phyloP scores from a whole-genome alignment of 1,284 basidiomycete genomes.

The Sanghuangporus sanghuang region DNA sequence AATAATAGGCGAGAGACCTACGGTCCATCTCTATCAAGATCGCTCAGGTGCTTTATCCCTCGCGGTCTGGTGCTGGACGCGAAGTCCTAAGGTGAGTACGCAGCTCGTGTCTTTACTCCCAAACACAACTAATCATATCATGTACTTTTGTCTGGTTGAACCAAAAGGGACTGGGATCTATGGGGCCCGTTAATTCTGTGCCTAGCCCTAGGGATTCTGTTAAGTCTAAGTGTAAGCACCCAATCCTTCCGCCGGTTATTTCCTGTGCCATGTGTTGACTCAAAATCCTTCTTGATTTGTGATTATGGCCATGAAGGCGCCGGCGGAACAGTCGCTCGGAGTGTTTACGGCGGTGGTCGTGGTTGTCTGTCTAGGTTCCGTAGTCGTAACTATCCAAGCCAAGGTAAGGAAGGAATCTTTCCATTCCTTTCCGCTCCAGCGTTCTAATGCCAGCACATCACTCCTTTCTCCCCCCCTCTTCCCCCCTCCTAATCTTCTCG shows the following conservation, averaged over 20 bases:
- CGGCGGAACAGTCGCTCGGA: slow-evolving; percentile 74
- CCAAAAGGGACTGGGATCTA: slow-evolving; percentile 87
- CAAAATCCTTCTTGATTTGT: slow-evolving; percentile 6
- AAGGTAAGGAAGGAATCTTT: slow-evolving; percentile 45
- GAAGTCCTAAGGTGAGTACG: slow-evolving; percentile 67
- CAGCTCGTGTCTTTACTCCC: background rate
- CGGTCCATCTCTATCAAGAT: slow-evolving; percentile 88
- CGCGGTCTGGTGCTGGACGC: slow-evolving; percentile 60
- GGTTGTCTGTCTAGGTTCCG: slow-evolving; percentile 83
- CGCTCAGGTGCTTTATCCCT: slow-evolving; percentile 88
- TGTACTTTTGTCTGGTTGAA: slow-evolving; percentile 6
- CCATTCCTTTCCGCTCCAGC: background rate
- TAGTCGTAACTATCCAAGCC: slow-evolving; percentile 88
- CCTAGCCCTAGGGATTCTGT: slow-evolving; percentile 77
- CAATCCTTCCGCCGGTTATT: slow-evolving; percentile 11
- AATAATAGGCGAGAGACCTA: slow-evolving; percentile 72
- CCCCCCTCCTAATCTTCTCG: background rate
- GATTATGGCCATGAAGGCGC: slow-evolving; percentile 51
- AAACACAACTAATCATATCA: slow-evolving; percentile 1
- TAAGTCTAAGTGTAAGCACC: slow-evolving; percentile 75
- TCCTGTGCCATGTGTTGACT: background rate
- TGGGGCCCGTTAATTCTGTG: slow-evolving; percentile 93
- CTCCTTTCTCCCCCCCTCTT: slow-evolving; percentile 9
- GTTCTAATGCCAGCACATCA: too few species aligned
- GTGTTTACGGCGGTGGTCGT: slow-evolving; percentile 92